Base-by-base conservation (phyloP, 345 rosid genomes). In the Pistacia integerrima region DNA sequence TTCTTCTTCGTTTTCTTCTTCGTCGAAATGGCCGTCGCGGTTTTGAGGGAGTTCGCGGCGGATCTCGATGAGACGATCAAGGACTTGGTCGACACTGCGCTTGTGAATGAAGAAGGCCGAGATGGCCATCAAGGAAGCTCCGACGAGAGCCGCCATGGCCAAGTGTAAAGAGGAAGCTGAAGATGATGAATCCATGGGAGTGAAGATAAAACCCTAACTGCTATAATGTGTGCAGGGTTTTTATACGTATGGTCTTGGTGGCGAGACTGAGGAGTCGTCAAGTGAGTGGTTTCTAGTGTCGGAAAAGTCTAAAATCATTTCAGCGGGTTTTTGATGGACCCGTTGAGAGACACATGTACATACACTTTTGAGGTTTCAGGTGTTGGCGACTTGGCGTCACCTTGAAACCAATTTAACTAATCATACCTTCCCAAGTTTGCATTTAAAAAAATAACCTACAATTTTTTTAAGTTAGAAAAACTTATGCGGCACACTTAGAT, bases 71-170 rank as follows among this genome's bases (percentile, higher is more conserved):
- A 87, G 79, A 28, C 85, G 86, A 55, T 87, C 83, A 64, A 87
- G 85, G 65, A 87, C 84, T 28, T 83, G 86, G 28, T 87, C 88
- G 65, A 87, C 90, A 60, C 83, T 67, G 76, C 90, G 90, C 77
- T 84, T 85, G 84, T 88, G 91, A 66, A 88, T 76, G 76, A 67
- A 86, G 60, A 84, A 88, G 1, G 91, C 86, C 41, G 89, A 88
- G 54, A 88, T 69, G 61, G 89, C 91, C 89, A 88, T 86, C 5
- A 88, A 67, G 0, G 91, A 88, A 58, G 91, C 91, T 18, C 91
- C 91, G 16, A 88, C 79, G 22, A 88, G 76, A 41, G 91, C 91
- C 80, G 91, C 91, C 89, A 86, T 78, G 74, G 85, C 88, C 1
- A 88, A 79, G 9, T 88, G 91, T 18, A 78, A 25, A 63, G 80